Percentiles rank a stretch among this genome's conserved stretches.
Conservation (phyloP, 2,329 filamentous ascomycete species). For the Didymella arachidicola region DNA sequence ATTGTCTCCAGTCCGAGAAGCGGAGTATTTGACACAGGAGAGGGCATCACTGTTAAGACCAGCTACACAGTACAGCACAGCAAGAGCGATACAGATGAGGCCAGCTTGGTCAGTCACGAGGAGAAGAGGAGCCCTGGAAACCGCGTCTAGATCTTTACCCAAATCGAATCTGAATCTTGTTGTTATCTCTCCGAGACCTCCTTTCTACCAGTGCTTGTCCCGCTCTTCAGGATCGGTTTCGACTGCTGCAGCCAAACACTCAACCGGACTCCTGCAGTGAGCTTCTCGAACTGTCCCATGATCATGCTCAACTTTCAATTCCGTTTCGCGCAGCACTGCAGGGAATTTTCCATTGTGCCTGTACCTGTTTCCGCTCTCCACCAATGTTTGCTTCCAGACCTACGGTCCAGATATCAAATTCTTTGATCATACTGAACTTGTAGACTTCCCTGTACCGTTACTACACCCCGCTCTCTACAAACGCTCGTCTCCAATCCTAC, state of each 20-base stretch:
- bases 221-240: background rate
- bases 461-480: background rate
- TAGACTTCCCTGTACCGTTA: background rate
- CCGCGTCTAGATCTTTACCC: background rate
- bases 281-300: background rate
- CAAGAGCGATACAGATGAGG: slow-evolving; percentile 29
- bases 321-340: background rate
- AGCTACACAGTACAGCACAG: slow-evolving; percentile 31
- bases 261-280: background rate
- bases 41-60: slow-evolving; percentile 31
- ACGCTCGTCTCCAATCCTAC: background rate
- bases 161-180: background rate
- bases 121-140: slow-evolving; percentile 7
- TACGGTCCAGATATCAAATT: background rate
- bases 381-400: background rate
- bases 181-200: background rate
- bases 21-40: slow-evolving; percentile 16
- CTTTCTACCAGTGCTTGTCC: background rate
- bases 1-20: slow-evolving; percentile 12
- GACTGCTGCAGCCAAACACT: background rate
- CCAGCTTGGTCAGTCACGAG: slow-evolving; percentile 28
- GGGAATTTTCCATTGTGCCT: background rate
- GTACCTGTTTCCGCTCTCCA: background rate
- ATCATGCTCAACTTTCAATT: too few species aligned
- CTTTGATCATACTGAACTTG: background rate